Percentiles rank a stretch among this genome's conserved stretches.
Evolutionary conservation across 2,329 filamentous ascomycete genomes (phyloP).

Genomic region (Penicillium italicum): DNA sequence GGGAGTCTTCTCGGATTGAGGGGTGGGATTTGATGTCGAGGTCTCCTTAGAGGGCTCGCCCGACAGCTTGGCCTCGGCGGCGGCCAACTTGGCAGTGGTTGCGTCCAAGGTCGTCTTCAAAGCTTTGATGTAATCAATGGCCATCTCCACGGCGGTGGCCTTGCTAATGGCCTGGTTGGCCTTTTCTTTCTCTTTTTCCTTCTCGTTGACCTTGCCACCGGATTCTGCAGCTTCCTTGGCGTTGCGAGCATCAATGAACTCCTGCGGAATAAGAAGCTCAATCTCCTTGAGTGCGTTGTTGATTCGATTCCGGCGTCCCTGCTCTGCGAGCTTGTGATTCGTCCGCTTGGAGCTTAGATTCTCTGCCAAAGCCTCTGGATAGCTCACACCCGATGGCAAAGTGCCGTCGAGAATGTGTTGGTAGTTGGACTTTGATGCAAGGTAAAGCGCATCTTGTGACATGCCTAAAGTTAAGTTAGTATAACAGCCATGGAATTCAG

Average conservation of each 20-base stretch:
- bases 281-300: conserved; percentile 92
- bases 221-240: conserved; percentile 36
- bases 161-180: conserved; percentile 71
- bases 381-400: conserved; percentile 81
- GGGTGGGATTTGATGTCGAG: background rate
- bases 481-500: conserved; percentile 6
- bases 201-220: conserved; percentile 42
- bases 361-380: conserved; percentile 84
- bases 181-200: conserved; percentile 48
- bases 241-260: conserved; percentile 44
- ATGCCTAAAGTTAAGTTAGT: conserved; percentile 34
- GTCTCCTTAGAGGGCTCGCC: background rate
- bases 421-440: conserved; percentile 95
- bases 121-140: conserved; percentile 90
- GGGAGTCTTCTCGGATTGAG: background rate
- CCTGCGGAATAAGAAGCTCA: conserved; percentile 71
- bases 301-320: conserved; percentile 90
- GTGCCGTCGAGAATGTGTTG: conserved; percentile 96
- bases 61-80: conserved; percentile 53
- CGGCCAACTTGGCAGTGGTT: conserved; percentile 60
- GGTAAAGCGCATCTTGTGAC: conserved; percentile 63
- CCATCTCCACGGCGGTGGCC: conserved; percentile 94
- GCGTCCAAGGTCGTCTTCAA: conserved; percentile 70
- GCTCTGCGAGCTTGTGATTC: conserved; percentile 96
- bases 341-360: conserved; percentile 95